Evolutionary conservation across 1,139 yeast species (phyloP), one percentile per base, ranked within the genome.

Genomic region (Yamadazyma triangularis): DNA sequence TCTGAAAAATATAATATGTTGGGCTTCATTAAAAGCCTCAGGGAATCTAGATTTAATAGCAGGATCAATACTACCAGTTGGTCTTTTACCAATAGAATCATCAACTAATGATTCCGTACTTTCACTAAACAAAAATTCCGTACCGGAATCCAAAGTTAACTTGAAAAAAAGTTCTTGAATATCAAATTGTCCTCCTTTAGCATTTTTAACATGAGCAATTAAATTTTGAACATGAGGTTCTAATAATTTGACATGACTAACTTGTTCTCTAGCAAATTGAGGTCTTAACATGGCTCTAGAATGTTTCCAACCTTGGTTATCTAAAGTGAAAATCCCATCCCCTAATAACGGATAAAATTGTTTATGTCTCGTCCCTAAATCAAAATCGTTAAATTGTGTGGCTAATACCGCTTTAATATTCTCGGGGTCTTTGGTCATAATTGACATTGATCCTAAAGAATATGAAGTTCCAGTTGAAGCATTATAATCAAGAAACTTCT

Each of bases 251-350:
- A 73, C 62, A 38, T 71, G 77, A 9, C 70, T 61, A 21, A 74
- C 64, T 45, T 72, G 77, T 40, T 72, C 77, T 33, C 75, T 57
- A 15, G 72, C 60, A 50, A 75, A 75, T 48, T 73, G 78, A 1
- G 81, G 80, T 34, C 79, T 59, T 42, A 75, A 61, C 69, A 74
- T 54, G 10, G 75, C 67, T 28, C 80, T 54, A 11, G 77, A 64
- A 46, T 73, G 77, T 43, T 71, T 68, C 80, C 80, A 74, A 2
- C 70, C 74, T 22, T 56, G 64, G n/a, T 76, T 74, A 34, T 70
- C 74, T 24, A 70, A 58, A 1, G 79, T 73, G 54, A 75, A 75
- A 38, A 75, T 73, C 11, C 81, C 80, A 36, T 71, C 70, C 3
- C 80, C 80, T 31, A 74, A 55, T 22, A 71, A 48, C 6, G 76